A percentile compares a stretch with the other conserved stretches of the same genome.
These are phyloP conservation scores for Fusarium guadeloupense DNA, from an alignment of 2,329 filamentous ascomycete genomes.

Conservation along the genomic window DNA sequence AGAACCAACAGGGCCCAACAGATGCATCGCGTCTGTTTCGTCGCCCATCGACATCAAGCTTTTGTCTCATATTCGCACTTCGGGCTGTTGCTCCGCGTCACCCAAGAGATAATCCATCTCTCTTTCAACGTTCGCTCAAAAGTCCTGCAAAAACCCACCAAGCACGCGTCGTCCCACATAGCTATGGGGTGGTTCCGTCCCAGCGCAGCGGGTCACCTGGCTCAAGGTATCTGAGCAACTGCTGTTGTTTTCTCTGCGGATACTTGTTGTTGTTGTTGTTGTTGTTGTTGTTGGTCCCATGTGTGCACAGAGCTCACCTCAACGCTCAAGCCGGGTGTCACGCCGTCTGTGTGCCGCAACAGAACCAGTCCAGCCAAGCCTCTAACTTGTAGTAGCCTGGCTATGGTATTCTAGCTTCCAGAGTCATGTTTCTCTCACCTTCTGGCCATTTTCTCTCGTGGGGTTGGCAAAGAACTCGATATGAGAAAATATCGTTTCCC, in stretches of 20 bases:
- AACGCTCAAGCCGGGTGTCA: slow-evolving; percentile 33
- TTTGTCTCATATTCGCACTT: slow-evolving; percentile 31
- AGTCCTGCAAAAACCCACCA: slow-evolving; percentile 17
- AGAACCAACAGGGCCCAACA: slow-evolving; percentile 37
- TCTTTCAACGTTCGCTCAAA: slow-evolving; percentile 4
- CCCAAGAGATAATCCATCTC: slow-evolving; percentile 17
- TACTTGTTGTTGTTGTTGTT: slow-evolving; percentile 15
- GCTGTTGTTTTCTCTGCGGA: slow-evolving; percentile 8
- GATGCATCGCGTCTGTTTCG: slow-evolving; percentile 35
- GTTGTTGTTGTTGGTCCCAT: slow-evolving; percentile 6
- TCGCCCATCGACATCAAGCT: slow-evolving; percentile 32
- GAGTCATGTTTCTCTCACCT: slow-evolving; percentile 34
- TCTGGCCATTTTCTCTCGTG: slow-evolving; percentile 38
- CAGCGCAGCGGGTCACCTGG: slow-evolving; percentile 31
- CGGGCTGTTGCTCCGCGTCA: slow-evolving; percentile 21
- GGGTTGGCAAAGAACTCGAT: slow-evolving; percentile 14
- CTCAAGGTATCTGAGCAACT: slow-evolving; percentile 13
- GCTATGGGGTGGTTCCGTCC: slow-evolving; percentile 10
- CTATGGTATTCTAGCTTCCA: slow-evolving; percentile 25
- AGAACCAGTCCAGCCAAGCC: slow-evolving; percentile 21
- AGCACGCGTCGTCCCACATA: slow-evolving; percentile 28
- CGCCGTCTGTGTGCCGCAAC: slow-evolving; percentile 39
- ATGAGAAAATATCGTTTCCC: slow-evolving; percentile 6
- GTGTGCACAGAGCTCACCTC: slow-evolving; percentile 23
- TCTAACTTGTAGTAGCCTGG: slow-evolving; percentile 5